Percentiles rank a stretch among this genome's conserved stretches.
These are phyloP conservation scores for Colletotrichum noveboracense DNA, from an alignment of 2,329 filamentous ascomycete genomes.

Conservation along the genomic window DNA sequence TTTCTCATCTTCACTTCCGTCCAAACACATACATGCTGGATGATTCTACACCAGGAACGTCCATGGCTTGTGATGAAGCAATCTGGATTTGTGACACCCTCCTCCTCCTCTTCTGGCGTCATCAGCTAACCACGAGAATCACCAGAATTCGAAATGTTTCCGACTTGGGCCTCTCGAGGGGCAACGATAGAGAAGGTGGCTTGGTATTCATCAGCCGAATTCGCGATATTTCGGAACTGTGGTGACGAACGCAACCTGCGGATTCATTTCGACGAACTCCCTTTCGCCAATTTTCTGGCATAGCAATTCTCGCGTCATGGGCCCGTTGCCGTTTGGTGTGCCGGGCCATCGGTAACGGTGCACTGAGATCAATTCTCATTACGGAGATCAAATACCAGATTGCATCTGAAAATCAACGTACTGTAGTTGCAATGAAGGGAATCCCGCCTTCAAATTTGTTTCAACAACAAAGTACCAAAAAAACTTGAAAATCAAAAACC, in stretches of 20 bases:
- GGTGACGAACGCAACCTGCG: background rate
- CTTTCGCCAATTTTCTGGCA: background rate
- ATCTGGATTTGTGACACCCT: background rate
- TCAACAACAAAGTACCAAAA: background rate
- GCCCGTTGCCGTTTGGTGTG: background rate
- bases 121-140: background rate
- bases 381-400: background rate
- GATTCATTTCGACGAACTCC: background rate
- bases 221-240: background rate
- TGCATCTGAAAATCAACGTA: background rate
- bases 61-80: background rate
- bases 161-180: background rate
- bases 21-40: background rate
- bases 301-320: background rate
- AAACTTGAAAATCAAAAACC: background rate
- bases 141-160: background rate
- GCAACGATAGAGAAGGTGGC: background rate
- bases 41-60: background rate
- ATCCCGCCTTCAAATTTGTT: background rate
- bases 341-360: background rate
- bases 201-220: accelerated
- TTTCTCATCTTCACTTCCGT: background rate
- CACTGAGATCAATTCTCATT: background rate
- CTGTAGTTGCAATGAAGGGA: background rate
- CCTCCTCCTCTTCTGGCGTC: background rate